Percentiles rank a stretch among this genome's conserved stretches.
Conservation (phyloP, 495 filamentous ascomycete species). For the Immersiella caudata region DNA sequence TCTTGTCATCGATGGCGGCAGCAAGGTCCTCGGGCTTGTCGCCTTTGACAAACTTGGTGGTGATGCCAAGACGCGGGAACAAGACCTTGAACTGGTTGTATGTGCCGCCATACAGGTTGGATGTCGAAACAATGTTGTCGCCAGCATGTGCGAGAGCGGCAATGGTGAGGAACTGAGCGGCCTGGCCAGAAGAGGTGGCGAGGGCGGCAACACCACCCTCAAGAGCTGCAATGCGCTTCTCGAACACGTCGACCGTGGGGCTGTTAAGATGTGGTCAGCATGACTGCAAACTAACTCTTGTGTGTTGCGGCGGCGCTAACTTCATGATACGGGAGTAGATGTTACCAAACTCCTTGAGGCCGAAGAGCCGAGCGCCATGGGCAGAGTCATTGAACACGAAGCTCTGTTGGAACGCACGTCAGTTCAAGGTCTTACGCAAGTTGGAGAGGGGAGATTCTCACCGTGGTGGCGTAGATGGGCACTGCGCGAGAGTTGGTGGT, state of each 20-base stretch:
- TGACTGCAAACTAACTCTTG: not conserved
- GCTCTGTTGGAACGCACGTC: conserved; percentile 56
- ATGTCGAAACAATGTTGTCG: conserved; percentile 94
- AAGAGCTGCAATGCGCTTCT: conserved; percentile 94
- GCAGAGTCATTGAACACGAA: conserved; percentile 96
- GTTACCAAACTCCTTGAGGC: conserved; percentile 97
- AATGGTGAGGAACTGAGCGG: conserved; percentile 93
- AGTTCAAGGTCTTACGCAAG: not conserved
- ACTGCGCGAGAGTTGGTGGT: conserved; percentile 88
- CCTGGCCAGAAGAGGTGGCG: conserved; percentile 86
- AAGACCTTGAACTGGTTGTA: conserved; percentile 99
- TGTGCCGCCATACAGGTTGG: conserved; percentile 93
- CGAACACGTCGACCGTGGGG: conserved; percentile 97
- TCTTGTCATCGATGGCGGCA: conserved; percentile 88
- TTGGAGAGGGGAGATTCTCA: conserved; percentile 40
- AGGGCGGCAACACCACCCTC: conserved; percentile 93
- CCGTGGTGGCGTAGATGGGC: conserved; percentile 93
- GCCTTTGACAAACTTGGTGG: conserved; percentile 85
- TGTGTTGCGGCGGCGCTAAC: conserved; percentile 35
- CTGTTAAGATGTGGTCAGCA: conserved; percentile 36
- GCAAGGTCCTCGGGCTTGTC: conserved; percentile 84
- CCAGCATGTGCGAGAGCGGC: conserved; percentile 79
- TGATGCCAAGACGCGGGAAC: conserved; percentile 82
- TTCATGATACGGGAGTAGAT: conserved; percentile 99
- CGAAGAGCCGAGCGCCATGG: conserved; percentile 93